Evolutionary conservation across 768 basidiomycete genomes (phyloP).

Genomic region (Boletales sp.): DNA sequence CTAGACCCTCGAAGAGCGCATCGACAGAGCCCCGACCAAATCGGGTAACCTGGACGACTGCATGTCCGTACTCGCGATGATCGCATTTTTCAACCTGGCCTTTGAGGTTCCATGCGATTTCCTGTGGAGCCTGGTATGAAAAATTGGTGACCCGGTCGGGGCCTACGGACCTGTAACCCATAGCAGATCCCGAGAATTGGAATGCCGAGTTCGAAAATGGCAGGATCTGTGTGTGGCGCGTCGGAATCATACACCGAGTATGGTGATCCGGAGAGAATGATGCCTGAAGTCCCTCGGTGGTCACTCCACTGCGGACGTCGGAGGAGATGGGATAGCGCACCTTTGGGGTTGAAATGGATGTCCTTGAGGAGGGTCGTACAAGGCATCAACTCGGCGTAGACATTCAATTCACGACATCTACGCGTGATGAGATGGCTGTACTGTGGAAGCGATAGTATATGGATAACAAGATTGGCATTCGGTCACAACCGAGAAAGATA

Average conservation of each 20-base stretch:
- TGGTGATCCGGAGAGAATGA: slow-evolving; percentile 96
- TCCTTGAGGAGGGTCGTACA: slow-evolving; percentile 91
- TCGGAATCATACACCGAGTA: slow-evolving; percentile 95
- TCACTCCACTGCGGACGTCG: neutral
- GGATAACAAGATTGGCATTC: slow-evolving; percentile 4
- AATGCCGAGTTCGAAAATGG: slow-evolving; percentile 80
- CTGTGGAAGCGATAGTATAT: slow-evolving; percentile 37
- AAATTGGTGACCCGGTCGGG: neutral
- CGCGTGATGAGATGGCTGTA: slow-evolving; percentile 97
- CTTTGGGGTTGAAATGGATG: slow-evolving; percentile 91
- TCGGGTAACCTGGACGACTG: slow-evolving; percentile 70
- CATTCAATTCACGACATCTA: slow-evolving; percentile 94
- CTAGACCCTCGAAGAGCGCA: slow-evolving; percentile 80
- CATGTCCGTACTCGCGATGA: slow-evolving; percentile 94
- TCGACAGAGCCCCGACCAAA: slow-evolving; percentile 58
- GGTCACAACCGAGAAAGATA: slow-evolving; percentile 10
- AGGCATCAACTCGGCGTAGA: slow-evolving; percentile 96
- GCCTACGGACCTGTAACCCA: slow-evolving; percentile 73
- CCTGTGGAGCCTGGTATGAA: slow-evolving; percentile 44
- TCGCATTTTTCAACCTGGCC: slow-evolving; percentile 84
- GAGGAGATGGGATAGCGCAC: slow-evolving; percentile 36
- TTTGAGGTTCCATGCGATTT: slow-evolving; percentile 86
- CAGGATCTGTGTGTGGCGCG: slow-evolving; percentile 92
- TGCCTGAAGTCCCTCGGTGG: slow-evolving; percentile 45
- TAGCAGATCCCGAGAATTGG: slow-evolving; percentile 98